Percentiles rank a stretch among this genome's conserved stretches.
Evolutionary conservation across 2,329 filamentous ascomycete species (phyloP).

Genomic region (Hypoxylon sp.): DNA sequence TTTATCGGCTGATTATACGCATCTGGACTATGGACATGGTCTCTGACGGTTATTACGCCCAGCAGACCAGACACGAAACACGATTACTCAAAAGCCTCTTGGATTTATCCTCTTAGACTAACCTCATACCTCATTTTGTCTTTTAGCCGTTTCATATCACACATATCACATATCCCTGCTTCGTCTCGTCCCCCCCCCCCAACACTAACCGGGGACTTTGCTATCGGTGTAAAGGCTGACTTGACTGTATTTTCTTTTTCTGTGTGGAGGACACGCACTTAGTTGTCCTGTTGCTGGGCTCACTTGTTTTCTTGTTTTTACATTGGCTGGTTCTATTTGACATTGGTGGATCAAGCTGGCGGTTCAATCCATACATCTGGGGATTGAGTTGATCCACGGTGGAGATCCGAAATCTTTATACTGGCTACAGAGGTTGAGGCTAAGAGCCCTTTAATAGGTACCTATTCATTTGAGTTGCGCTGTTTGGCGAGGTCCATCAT

Average conservation of each 20-base stretch:
- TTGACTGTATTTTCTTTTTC: conserved; percentile 31
- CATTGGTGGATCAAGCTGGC: conserved; percentile 11
- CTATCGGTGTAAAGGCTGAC: conserved; percentile 29
- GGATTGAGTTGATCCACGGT: conserved; percentile 16
- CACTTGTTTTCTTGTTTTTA: conserved; percentile 23
- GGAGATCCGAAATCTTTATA: conserved; percentile 14
- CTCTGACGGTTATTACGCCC: conserved; percentile 47
- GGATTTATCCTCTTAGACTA: conserved; percentile 38
- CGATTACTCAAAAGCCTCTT: conserved; percentile 49
- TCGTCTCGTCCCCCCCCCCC: conserved; percentile 10
- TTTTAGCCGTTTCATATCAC: conserved; percentile 33
- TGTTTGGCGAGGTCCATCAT: conserved; percentile 13
- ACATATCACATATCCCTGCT: conserved; percentile 31
- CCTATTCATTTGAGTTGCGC: conserved; percentile 12
- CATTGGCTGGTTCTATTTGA: conserved; percentile 15
- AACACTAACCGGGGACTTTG: conserved; percentile 7
- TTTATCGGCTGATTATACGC: conserved; percentile 53
- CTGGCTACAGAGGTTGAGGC: conserved; percentile 17
- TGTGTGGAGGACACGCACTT: conserved; percentile 10
- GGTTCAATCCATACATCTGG: conserved; percentile 10
- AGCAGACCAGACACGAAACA: conserved; percentile 52
- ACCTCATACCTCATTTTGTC: conserved; percentile 31
- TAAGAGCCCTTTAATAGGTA: conserved; percentile 30
- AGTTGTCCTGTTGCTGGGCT: conserved; percentile 10
- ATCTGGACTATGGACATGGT: conserved; percentile 52